phyloP scores from a whole-genome alignment of 2,329 filamentous ascomycete species.

The Chaetothyriales sp. region DNA sequence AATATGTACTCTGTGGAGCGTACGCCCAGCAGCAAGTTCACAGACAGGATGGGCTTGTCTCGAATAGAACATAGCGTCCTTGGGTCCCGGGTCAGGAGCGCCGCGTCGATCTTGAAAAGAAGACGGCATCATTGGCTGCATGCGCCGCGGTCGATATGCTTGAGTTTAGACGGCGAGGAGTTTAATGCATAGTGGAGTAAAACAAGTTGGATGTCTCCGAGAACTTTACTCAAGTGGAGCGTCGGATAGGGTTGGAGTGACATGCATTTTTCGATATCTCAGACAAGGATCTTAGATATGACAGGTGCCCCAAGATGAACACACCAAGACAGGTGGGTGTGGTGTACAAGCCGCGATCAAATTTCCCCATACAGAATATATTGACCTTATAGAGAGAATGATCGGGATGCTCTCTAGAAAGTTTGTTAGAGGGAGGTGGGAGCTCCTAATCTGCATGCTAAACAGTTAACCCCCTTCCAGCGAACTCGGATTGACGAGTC shows the following conservation, averaged over 20 bases:
- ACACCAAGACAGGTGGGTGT: background rate
- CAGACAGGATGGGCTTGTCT: background rate
- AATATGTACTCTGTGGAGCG: background rate
- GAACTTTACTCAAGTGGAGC: background rate
- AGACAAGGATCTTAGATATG: background rate
- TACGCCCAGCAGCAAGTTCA: background rate
- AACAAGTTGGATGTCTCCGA: background rate
- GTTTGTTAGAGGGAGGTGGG: background rate
- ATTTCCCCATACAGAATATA: background rate
- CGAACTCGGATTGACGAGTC: background rate
- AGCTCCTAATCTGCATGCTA: background rate
- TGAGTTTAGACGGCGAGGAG: background rate
- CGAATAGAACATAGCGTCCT: background rate
- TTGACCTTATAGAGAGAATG: background rate
- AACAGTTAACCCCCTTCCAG: background rate
- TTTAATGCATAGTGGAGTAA: background rate
- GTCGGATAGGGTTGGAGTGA: background rate
- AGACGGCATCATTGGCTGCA: slow-evolving; percentile 20
- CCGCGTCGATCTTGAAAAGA: slow-evolving; percentile 42
- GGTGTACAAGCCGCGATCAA: background rate
- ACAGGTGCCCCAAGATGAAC: background rate
- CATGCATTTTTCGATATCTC: background rate
- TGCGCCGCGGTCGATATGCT: background rate
- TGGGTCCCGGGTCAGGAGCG: slow-evolving; percentile 34
- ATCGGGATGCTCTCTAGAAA: background rate